phyloP scores from a whole-genome alignment of 2,329 filamentous ascomycete genomes.

The Aureobasidium sp. region DNA sequence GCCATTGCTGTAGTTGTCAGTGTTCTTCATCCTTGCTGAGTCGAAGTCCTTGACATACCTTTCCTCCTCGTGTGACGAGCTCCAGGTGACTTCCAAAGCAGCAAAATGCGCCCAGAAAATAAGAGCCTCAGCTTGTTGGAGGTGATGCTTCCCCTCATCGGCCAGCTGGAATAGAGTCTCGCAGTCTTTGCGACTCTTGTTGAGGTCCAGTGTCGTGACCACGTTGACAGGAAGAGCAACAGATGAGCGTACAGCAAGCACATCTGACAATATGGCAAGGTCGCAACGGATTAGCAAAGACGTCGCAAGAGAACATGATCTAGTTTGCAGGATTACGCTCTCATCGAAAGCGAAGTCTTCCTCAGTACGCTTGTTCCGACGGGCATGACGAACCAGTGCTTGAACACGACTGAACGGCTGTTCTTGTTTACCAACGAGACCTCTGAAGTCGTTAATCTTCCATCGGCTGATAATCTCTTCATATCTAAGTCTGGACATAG shows the following conservation, averaged over 20 bases:
- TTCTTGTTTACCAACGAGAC: constrained; percentile 37
- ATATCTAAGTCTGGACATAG: not conserved
- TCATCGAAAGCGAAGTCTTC: constrained; percentile 27
- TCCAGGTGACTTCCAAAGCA: constrained; percentile 32
- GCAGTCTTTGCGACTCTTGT: constrained; percentile 34
- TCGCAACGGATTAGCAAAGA: constrained; percentile 45
- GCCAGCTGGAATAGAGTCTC: constrained; percentile 36
- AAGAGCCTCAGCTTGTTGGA: constrained; percentile 45
- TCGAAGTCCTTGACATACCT: not conserved
- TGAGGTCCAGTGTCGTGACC: constrained; percentile 28
- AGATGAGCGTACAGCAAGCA: constrained; percentile 25
- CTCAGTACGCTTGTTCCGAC: constrained; percentile 24
- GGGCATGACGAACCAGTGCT: constrained; percentile 38
- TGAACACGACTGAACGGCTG: constrained; percentile 45
- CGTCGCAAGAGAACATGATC: constrained; percentile 34
- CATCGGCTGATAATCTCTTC: not conserved
- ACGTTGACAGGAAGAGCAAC: not conserved
- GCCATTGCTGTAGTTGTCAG: not conserved
- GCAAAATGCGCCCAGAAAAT: constrained; percentile 46
- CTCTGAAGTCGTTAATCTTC: constrained; percentile 22
- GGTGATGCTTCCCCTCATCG: constrained; percentile 25
- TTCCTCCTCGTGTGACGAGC: not conserved
- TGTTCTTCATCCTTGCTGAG: not conserved
- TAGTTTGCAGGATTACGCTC: constrained; percentile 24
- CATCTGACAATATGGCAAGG: constrained; percentile 40